Evolutionary conservation across 1,284 basidiomycete genomes (phyloP), one percentile per base, ranked within the genome.

Genomic region (Polyporus tsugae): DNA sequence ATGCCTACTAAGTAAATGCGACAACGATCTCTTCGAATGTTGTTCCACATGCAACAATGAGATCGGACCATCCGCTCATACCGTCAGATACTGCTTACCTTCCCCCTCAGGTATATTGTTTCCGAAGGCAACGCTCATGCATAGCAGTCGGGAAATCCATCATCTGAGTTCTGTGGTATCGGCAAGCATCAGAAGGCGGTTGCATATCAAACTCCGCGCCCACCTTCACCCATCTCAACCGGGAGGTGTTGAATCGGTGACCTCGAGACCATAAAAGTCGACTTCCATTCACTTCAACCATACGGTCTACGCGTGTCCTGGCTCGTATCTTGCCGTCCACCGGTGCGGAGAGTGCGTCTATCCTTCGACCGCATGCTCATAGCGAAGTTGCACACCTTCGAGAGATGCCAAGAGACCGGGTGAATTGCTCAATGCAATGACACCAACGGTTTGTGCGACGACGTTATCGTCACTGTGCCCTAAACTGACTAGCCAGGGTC

Each of bases 21-120:
- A 59, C 38, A 59, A 59, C 36, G 17, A 39, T 59, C 35, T 36
- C 29, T 15, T 59, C 17, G 36, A 38, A 38, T 38, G 57, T 36
- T 59, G 36, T 59, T 17, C 36, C 57, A 25, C 57, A 36, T 59
- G 36, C 57, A 36, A 59, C 57, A 38, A 19, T 35, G 29, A 55
- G 53, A 52, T 52, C 11, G 10, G 46, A 13, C 25, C 46, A 52
- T 52, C 46, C 11, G n/a, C 3, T 4, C 46, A 52, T 13, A 52
- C 11, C 46, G 46, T 7, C 46, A 52, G 46, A 29, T 13, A 11
- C 22, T 52, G 22, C 22, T 52, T 52, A 52, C 46, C 46, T 25
- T 52, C 46, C 46, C 46, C 10, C 4, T 11, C 46, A 52, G 46
- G 9, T 11, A 25, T 52, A 25, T 52, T 52, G 22, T 52, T 11